phyloP scores from a whole-genome alignment of 306 rosid genomes.

The Canavalia ensiformis region DNA sequence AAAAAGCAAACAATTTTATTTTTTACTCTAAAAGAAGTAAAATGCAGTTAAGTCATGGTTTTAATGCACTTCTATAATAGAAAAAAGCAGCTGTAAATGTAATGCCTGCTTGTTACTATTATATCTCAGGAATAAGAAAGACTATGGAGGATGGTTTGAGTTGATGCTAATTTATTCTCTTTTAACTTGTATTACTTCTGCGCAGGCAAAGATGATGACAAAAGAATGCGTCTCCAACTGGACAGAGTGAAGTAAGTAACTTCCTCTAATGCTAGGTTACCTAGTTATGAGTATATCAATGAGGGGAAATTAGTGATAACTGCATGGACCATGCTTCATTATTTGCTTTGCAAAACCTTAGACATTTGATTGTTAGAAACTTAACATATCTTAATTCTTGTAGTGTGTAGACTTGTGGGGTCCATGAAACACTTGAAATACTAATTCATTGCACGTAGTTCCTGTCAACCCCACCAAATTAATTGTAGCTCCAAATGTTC shows the following conservation, averaged over 20 bases:
- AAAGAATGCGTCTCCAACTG: constrained; percentile 76
- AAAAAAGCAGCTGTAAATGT: background rate
- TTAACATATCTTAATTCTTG: background rate
- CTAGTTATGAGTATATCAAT: background rate
- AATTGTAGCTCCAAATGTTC: background rate
- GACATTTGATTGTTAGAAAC: background rate
- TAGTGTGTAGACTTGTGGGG: background rate
- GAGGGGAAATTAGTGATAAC: constrained; percentile 1
- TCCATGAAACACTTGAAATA: background rate
- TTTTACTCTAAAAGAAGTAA: background rate
- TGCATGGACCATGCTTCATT: background rate
- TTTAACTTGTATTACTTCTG: constrained; percentile 44
- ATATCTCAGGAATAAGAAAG: constrained; percentile 19
- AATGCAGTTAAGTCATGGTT: background rate
- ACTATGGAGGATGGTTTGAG: constrained; percentile 35
- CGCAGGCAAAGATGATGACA: constrained; percentile 80
- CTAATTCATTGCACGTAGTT: background rate
- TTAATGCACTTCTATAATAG: background rate
- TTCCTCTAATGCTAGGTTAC: constrained; percentile 18
- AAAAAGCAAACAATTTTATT: background rate
- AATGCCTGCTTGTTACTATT: constrained; percentile 3
- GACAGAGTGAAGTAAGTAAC: constrained; percentile 85
- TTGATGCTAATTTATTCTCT: constrained; percentile 35
- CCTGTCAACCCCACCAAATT: background rate
- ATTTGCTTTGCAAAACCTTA: background rate